Base-by-base conservation (phyloP, 495 filamentous ascomycete genomes). In the Neurospora sp. region DNA sequence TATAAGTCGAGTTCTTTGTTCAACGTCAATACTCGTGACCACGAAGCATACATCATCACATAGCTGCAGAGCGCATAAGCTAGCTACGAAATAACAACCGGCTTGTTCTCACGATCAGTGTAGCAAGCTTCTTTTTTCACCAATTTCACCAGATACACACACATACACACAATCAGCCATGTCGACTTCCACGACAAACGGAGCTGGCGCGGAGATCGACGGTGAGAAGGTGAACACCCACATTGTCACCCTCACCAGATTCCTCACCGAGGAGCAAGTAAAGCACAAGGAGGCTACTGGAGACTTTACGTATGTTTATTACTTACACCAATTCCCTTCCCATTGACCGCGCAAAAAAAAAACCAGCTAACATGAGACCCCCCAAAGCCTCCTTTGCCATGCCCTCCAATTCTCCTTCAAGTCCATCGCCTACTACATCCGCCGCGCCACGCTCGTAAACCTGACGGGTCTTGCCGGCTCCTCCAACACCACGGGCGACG, bases 351-450 rank as follows among this genome's bases (percentile, higher is more conserved):
- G 39, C 39, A 42, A 17, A 19, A 1, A 38, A 54, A 11, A 1
- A 34, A 2, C 13, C 15, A 42, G 28, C 1, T 24, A 9, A 15
- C 4, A 37, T 17, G 62, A 21, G 31, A 38, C 62, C 9, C 6
- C 73, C 77, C 0, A 43, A 43, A 97, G 94, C 78, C 89, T 99
- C 34, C 89, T 99, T 71, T 98, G 94, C 87, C 96, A 99, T 81
- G 94, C 96, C 73, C 91, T 99, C 39, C 96, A 98, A 85, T 98
- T 98, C 88, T 93, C 96, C 77, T 99, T 99, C 90, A 99, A 99
- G 86, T 94, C 92, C 71, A 99, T 99, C 83, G 95, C 96, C 76
- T 97, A 98, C 88, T 99, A 98, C 86, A 99, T 99, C 84, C 94
- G 96, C 78, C 90, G 96, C 81, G 94, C 96, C 37, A 95, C 94